Conservation (phyloP, 1,284 basidiomycete species). For the Testicularia cyperi region DNA sequence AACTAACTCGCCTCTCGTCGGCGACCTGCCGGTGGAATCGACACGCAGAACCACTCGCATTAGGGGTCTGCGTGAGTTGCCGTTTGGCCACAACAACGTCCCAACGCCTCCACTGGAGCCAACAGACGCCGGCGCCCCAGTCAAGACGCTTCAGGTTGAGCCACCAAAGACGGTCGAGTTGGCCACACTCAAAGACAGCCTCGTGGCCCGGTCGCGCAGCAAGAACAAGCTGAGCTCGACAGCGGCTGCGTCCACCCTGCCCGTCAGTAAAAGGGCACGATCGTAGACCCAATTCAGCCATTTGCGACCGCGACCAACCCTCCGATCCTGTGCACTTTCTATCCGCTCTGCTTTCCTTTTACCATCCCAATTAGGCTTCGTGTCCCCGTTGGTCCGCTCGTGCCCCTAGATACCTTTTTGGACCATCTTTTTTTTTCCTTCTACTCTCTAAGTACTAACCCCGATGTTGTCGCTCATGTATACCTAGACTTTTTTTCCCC, state of each 20-base stretch:
- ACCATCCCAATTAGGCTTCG: neutral
- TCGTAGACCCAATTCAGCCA: too few species aligned
- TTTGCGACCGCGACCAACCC: too few species aligned
- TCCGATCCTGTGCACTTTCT: too few species aligned
- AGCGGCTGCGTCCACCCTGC: slow-evolving; percentile 9
- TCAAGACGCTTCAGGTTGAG: too few species aligned
- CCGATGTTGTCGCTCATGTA: too few species aligned
- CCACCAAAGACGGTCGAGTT: slow-evolving; percentile 4
- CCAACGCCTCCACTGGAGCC: slow-evolving; percentile 5
- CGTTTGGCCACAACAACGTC: slow-evolving; percentile 23
- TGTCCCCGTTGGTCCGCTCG: neutral
- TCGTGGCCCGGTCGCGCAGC: slow-evolving; percentile 3
- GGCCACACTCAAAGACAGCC: slow-evolving; percentile 1
- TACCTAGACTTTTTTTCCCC: too few species aligned
- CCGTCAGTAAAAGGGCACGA: slow-evolving; percentile 24
- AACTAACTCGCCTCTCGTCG: neutral
- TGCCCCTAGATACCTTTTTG: neutral
- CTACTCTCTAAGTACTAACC: too few species aligned
- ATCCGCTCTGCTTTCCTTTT: neutral
- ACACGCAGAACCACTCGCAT: neutral
- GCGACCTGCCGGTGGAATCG: too few species aligned
- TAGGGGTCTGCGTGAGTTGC: slow-evolving; percentile 15
- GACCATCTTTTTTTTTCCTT: slow-evolving; percentile 1
- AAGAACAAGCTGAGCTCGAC: slow-evolving; percentile 22
- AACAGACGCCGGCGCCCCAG: too few species aligned